Percentiles rank a stretch among this genome's conserved stretches.
Conservation (phyloP, 345 rosid genomes). For the Lumnitzera littorea region DNA sequence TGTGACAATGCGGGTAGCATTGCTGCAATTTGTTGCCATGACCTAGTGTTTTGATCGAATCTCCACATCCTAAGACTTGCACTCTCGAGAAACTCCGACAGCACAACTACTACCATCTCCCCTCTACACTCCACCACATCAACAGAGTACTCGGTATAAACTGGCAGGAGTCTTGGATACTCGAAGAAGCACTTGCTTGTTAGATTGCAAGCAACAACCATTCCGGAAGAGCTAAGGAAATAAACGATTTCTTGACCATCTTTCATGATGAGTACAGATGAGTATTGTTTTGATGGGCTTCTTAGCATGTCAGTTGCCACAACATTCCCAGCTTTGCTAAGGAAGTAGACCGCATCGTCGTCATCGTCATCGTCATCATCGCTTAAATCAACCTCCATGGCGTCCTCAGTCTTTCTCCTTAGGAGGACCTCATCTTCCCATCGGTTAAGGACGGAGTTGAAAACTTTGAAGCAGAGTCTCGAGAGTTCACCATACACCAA, state of each 20-base stretch:
- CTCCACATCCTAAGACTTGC: conserved; percentile 82
- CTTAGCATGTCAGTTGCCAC: conserved; percentile 68
- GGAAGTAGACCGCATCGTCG: conserved; percentile 61
- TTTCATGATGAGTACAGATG: conserved; percentile 51
- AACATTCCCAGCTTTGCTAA: conserved; percentile 69
- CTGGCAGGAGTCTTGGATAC: conserved; percentile 69
- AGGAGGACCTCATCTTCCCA: conserved; percentile 51
- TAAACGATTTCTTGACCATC: conserved; percentile 44
- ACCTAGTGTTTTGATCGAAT: conserved; percentile 30
- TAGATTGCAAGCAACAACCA: conserved; percentile 61
- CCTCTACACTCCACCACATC: conserved; percentile 76
- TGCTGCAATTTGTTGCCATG: conserved; percentile 57
- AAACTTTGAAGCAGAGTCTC: conserved; percentile 41
- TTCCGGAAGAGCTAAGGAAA: conserved; percentile 71
- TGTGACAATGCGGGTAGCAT: conserved; percentile 87
- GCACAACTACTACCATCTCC: conserved; percentile 51
- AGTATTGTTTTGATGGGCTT: conserved; percentile 83
- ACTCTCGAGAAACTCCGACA: conserved; percentile 74
- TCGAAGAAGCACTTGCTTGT: conserved; percentile 42
- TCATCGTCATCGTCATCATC: conserved; percentile 6
- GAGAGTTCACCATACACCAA: conserved; percentile 61
- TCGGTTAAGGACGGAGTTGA: conserved; percentile 33
- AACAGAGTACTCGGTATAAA: conserved; percentile 62
- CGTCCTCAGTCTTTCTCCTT: conserved; percentile 23
- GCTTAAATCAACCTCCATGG: background rate